Conservation (phyloP, 805 yeast species). For the Wickerhamomyces strasburgensis region DNA sequence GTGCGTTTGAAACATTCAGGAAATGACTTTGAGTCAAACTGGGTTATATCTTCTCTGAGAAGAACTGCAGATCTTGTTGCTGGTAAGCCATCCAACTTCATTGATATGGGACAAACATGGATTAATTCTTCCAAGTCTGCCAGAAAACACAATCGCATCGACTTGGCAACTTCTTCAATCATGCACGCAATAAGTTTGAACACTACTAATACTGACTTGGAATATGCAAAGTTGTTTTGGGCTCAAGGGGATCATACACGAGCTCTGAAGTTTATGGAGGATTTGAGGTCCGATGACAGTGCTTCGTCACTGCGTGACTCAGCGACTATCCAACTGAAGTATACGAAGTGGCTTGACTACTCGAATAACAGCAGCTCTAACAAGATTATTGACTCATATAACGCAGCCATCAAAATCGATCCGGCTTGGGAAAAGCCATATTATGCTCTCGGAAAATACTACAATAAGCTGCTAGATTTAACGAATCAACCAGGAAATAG, state of each 20-base stretch:
- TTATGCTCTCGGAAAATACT: conserved; percentile 75
- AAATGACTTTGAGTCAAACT: conserved; percentile 52
- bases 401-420: conserved; percentile 49
- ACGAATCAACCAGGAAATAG: conserved; percentile 33
- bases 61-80: conserved; percentile 38
- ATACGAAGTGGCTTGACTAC: conserved; percentile 83
- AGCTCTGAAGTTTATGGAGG: conserved; percentile 64
- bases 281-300: conserved; percentile 25
- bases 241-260: conserved; percentile 81
- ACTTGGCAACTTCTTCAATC: conserved; percentile 64
- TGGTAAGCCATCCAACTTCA: conserved; percentile 16
- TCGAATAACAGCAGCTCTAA: conserved; percentile 80
- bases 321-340: conserved; percentile 56
- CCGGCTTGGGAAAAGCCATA: conserved; percentile 71
- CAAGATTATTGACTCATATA: conserved; percentile 66
- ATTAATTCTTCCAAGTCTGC: conserved; percentile 59
- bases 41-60: conserved; percentile 57
- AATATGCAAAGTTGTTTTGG: conserved; percentile 83
- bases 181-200: conserved; percentile 44
- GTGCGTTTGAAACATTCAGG: conserved; percentile 32
- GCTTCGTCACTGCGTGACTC: conserved; percentile 23
- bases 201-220: conserved; percentile 51
- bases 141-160: conserved; percentile 61
- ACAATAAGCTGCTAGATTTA: conserved; percentile 70
- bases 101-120: conserved; percentile 45